These are phyloP conservation scores for Groenewaldozyma sp. DNA, from an alignment of 1,139 yeast species.

Conservation along the genomic window DNA sequence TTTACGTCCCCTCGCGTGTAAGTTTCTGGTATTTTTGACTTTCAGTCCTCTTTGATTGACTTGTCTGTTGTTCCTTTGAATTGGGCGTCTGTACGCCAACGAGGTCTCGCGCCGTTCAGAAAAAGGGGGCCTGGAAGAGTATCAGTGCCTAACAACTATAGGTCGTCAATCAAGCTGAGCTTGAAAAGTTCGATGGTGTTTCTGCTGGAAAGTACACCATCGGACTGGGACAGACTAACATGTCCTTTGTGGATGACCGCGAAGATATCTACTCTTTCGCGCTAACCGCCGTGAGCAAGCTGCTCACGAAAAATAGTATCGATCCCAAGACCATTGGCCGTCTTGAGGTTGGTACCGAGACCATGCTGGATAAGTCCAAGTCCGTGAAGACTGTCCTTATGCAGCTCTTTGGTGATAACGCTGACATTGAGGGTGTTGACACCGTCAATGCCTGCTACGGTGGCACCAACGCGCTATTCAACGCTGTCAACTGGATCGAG, in stretches of 20 bases:
- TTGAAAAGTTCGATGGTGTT: slow-evolving; percentile 78
- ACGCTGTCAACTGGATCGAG: slow-evolving; percentile 93
- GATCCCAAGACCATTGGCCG: slow-evolving; percentile 82
- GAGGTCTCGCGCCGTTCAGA: too few relatives aligned
- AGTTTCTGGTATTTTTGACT: slow-evolving; percentile 15
- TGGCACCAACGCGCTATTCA: slow-evolving; percentile 92
- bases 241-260: slow-evolving; percentile 95
- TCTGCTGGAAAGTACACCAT: slow-evolving; percentile 95
- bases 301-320: slow-evolving; percentile 71
- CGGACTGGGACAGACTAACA: slow-evolving; percentile 96
- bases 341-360: slow-evolving; percentile 97
- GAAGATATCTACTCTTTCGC: slow-evolving; percentile 94
- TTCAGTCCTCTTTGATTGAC: background rate
- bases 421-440: slow-evolving; percentile 93
- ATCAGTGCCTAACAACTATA: slow-evolving; percentile 20
- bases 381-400: slow-evolving; percentile 92
- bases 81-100: too few relatives aligned
- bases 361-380: slow-evolving; percentile 92
- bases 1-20: slow-evolving; percentile 71
- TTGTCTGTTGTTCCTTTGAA: background rate
- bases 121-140: too few relatives aligned
- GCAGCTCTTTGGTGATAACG: slow-evolving; percentile 85
- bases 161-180: slow-evolving; percentile 81
- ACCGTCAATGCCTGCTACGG: slow-evolving; percentile 98
- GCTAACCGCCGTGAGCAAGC: slow-evolving; percentile 69